phyloP scores from a whole-genome alignment of 768 basidiomycete species.

The Leccinum imitatum region DNA sequence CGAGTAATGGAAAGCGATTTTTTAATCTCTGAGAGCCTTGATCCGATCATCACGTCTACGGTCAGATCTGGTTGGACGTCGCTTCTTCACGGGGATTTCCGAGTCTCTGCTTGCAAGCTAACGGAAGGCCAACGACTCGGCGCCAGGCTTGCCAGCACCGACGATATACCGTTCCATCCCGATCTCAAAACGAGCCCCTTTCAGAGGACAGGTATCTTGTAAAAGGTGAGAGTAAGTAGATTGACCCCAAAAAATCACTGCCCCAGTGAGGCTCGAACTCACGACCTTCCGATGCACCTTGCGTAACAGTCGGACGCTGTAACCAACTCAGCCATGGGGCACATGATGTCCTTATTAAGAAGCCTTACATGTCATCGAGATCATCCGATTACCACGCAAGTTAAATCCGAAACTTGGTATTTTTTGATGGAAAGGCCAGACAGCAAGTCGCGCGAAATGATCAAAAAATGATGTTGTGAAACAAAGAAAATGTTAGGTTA shows the following conservation, averaged over 20 bases:
- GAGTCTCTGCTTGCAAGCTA: neutral
- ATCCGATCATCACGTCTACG: too few relatives aligned
- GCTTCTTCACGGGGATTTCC: slow-evolving; percentile 10
- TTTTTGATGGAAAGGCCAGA: neutral
- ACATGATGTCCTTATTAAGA: slow-evolving; percentile 14
- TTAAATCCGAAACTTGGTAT: too few relatives aligned
- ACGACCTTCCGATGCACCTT: slow-evolving; percentile 56
- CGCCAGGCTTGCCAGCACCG: too few relatives aligned
- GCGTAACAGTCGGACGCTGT: slow-evolving; percentile 74
- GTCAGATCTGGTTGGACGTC: too few relatives aligned
- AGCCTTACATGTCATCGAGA: neutral
- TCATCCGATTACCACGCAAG: neutral
- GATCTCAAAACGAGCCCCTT: too few relatives aligned
- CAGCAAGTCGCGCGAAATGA: neutral
- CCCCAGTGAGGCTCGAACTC: slow-evolving; percentile 70
- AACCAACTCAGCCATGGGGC: slow-evolving; percentile 79
- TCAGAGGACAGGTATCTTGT: too few relatives aligned
- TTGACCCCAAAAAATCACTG: slow-evolving; percentile 28
- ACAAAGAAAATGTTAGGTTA: neutral
- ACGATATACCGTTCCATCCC: too few relatives aligned
- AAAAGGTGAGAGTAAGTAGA: too few relatives aligned
- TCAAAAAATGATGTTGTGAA: neutral
- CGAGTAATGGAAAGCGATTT: too few relatives aligned
- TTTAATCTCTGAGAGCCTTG: too few relatives aligned
- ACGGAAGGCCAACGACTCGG: too few relatives aligned